phyloP scores from a whole-genome alignment of 352 stramenopile species.

The Phytopythium vexans region DNA sequence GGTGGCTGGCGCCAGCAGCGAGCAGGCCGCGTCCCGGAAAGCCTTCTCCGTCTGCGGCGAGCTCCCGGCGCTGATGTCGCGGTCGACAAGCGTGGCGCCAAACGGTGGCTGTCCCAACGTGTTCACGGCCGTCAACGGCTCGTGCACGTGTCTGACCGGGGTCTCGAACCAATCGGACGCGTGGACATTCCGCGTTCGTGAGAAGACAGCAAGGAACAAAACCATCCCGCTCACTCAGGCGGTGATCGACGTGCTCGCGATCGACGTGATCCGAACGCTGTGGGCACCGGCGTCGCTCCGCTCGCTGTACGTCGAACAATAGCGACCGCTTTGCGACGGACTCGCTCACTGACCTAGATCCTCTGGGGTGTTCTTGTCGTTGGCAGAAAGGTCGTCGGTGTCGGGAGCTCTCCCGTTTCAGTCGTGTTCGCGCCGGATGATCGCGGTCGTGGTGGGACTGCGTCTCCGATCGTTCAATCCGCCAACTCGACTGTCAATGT shows the following conservation, averaged over 20 bases:
- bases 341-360: too few species aligned
- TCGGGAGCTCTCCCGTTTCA: conserved; percentile 10
- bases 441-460: conserved; percentile 10
- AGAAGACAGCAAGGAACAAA: conserved; percentile 3
- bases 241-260: conserved; percentile 12
- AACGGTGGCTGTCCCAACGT: conserved; percentile 26
- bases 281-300: conserved; percentile 15
- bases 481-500: conserved; percentile 11
- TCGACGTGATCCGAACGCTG: conserved; percentile 26
- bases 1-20: conserved; percentile 12
- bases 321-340: too few species aligned
- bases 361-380: conserved; percentile 1
- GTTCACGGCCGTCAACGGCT: conserved; percentile 26
- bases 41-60: conserved; percentile 19
- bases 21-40: conserved; percentile 3
- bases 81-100: conserved; percentile 13
- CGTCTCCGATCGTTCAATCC: conserved; percentile 15
- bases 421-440: conserved; percentile 25
- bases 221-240: conserved; percentile 7
- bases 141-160: conserved; percentile 38
- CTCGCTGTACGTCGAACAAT: conserved; percentile 16
- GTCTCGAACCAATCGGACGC: conserved; percentile 4
- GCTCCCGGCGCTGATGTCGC: conserved; percentile 21
- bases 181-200: conserved; percentile 21
- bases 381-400: conserved; percentile 17